Base-by-base conservation (phyloP, 1,284 basidiomycete species). In the Ganoderma resinaceum region DNA sequence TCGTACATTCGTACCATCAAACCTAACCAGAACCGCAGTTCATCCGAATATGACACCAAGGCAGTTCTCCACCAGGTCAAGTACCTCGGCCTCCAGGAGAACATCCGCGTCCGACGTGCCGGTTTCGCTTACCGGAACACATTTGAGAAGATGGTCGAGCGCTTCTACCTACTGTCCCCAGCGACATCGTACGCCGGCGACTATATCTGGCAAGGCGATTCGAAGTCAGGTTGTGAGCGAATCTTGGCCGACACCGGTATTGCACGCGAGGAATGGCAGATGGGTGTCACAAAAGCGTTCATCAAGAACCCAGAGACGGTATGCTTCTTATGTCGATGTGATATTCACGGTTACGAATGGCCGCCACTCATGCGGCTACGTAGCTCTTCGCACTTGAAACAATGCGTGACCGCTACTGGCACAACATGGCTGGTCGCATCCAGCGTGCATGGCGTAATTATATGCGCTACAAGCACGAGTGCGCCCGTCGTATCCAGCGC, bases 1-100 rank as follows among this genome's bases (percentile, higher is more conserved):
- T 96, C 96, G 29, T 99, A 99, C 82, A 99, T 99, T 74, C 95
- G 98, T 71, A 99, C 98, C 5, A 99, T 99, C 86, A 99, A 99
- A 82, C 95, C 98, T 14, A 99, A 99, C 80, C 95, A 98, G 85
- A 98, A 99, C 79, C 92, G 97, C 67, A 97, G 95, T 73, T 82
- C 92, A 2, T 89, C 89, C 8, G 98, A 99, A 82, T 99, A 98
- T 80, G 97, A 99, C 78, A 87, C 86, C 60, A 97, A 97, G 79
- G 96, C 96, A 9, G 95, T 99, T 72, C 85, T 99, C 55, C 97
- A 99, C 84, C 98, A 99, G 83, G 95, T 99, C 86, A 99, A 99
- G 82, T 99, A 99, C 79, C 92, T 99, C 59, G 98, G 97, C 80
- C 84, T 99, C 64, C 96, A 99, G 80, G 98, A 99, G 83, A 99